Percentiles rank a stretch among this genome's conserved stretches.
These are phyloP conservation scores for Elsinoe necatrix DNA, from an alignment of 2,329 filamentous ascomycete species.

Conservation along the genomic window DNA sequence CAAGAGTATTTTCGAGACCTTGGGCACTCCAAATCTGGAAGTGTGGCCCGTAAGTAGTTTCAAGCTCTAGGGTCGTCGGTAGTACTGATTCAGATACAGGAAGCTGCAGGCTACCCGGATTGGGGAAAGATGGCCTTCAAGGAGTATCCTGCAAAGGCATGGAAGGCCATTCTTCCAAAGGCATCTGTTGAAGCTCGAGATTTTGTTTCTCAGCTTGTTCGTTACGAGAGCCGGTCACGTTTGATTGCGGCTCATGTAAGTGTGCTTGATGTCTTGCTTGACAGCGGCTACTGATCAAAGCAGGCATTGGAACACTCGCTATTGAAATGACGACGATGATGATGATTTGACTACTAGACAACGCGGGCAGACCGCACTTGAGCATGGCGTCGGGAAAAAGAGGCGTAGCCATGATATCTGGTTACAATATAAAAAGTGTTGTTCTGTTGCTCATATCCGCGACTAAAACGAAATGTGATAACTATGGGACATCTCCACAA, in stretches of 20 bases:
- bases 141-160: constrained; percentile 57
- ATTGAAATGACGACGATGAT: neutral
- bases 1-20: constrained; percentile 80
- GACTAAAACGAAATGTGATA: too few species aligned
- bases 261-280: neutral
- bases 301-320: constrained; percentile 20
- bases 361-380: neutral
- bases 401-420: neutral
- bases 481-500: too few species aligned
- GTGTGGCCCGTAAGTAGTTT: constrained; percentile 63
- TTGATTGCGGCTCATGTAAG: constrained; percentile 48
- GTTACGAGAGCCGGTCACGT: constrained; percentile 61
- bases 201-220: constrained; percentile 59
- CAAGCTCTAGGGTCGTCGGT: neutral
- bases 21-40: constrained; percentile 75
- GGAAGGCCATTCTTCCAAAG: constrained; percentile 61
- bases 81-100: constrained; percentile 29
- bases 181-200: constrained; percentile 52
- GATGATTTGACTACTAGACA: too few species aligned
- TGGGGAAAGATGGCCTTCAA: constrained; percentile 82
- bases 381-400: neutral
- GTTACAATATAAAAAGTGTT: too few species aligned
- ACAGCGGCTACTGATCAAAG: neutral
- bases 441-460: too few species aligned
- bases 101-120: constrained; percentile 64